These are phyloP conservation scores for Clarireedia paspali DNA, from an alignment of 2,329 filamentous ascomycete genomes.

Conservation along the genomic window DNA sequence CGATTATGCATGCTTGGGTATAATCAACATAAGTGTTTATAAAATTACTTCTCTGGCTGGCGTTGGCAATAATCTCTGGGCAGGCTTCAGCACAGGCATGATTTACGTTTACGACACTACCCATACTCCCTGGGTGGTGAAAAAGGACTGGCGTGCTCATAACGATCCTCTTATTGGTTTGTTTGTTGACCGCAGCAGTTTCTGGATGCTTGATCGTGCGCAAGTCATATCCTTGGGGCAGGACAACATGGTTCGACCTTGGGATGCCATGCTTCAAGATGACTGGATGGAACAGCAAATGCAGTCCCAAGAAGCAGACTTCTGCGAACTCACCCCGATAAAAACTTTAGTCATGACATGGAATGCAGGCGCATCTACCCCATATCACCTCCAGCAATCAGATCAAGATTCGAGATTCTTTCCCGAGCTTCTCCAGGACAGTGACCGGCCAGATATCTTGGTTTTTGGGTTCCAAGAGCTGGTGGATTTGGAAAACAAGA, in stretches of 20 bases:
- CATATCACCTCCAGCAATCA: slow-evolving; percentile 66
- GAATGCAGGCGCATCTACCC: slow-evolving; percentile 97
- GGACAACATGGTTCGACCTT: slow-evolving; percentile 75
- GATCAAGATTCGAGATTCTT: slow-evolving; percentile 71
- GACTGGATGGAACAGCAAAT: slow-evolving; percentile 92
- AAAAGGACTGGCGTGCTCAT: slow-evolving; percentile 94
- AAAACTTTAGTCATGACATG: slow-evolving; percentile 80
- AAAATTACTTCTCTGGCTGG: slow-evolving; percentile 86
- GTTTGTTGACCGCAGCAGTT: slow-evolving; percentile 68
- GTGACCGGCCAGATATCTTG: slow-evolving; percentile 76
- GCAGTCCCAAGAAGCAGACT: slow-evolving; percentile 74
- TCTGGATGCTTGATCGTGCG: slow-evolving; percentile 75
- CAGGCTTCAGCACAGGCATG: slow-evolving; percentile 88
- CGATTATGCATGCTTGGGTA: slow-evolving; percentile 68
- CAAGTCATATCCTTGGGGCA: slow-evolving; percentile 83
- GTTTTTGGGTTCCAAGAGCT: slow-evolving; percentile 97
- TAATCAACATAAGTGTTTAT: slow-evolving; percentile 84
- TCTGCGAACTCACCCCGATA: slow-evolving; percentile 78
- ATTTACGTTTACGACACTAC: slow-evolving; percentile 86
- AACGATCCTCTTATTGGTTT: slow-evolving; percentile 68
- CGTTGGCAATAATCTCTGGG: slow-evolving; percentile 80
- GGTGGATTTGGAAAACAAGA: slow-evolving; percentile 97
- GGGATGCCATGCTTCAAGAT: slow-evolving; percentile 89
- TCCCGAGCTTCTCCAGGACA: slow-evolving; percentile 67
- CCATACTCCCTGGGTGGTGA: slow-evolving; percentile 75